Conservation (phyloP, 2,329 filamentous ascomycete genomes). For the Lasiodiplodia sp. region DNA sequence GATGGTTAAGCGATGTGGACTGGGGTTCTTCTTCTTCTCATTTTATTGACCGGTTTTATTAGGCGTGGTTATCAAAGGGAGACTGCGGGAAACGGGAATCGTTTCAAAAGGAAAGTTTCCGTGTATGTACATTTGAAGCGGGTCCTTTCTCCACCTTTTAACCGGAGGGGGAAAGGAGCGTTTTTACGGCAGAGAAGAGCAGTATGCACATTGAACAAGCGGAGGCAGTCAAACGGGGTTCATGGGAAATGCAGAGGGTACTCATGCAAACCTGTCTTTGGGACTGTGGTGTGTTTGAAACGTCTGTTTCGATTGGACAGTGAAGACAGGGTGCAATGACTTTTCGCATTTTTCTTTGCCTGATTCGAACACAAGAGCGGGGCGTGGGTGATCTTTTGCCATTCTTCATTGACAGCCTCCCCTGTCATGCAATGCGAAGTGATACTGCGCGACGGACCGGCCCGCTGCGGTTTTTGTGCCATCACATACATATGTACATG, state of each 20-base stretch:
- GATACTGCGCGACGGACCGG: background rate
- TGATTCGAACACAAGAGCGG: background rate
- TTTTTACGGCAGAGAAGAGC: background rate
- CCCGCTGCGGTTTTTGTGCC: background rate
- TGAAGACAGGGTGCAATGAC: background rate
- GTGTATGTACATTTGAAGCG: background rate
- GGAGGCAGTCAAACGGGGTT: background rate
- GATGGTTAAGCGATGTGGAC: background rate
- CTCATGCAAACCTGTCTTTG: background rate
- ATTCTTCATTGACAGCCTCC: background rate
- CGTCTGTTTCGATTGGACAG: background rate
- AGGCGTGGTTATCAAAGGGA: background rate
- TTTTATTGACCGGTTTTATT: background rate
- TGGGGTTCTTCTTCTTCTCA: background rate
- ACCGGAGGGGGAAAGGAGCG: background rate
- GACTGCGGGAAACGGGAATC: background rate
- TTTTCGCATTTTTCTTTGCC: background rate
- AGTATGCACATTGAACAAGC: background rate
- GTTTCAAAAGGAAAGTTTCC: background rate
- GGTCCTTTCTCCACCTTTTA: background rate
- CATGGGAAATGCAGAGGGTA: background rate
- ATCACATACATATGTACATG: background rate
- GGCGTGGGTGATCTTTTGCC: background rate
- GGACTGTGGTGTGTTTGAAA: background rate
- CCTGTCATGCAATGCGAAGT: background rate